phyloP scores from a whole-genome alignment of 805 yeast genomes.

The Jamesozyma hellenica region DNA sequence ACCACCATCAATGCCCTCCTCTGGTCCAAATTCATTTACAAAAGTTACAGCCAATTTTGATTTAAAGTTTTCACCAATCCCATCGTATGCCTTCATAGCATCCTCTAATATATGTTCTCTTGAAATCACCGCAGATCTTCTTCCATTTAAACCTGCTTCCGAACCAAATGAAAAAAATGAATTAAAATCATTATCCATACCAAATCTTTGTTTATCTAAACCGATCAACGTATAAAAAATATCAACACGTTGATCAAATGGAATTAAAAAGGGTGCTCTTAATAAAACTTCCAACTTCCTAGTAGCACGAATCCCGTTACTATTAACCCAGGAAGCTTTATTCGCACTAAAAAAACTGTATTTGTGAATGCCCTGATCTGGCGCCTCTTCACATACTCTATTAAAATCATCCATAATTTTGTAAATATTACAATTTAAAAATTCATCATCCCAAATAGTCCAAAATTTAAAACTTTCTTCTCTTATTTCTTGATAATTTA shows the following conservation, averaged over 20 bases:
- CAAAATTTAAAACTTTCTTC: constrained; percentile 1
- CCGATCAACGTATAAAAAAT: constrained; percentile 57
- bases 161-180: not conserved
- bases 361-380: not conserved
- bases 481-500: not conserved
- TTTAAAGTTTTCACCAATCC: constrained; percentile 48
- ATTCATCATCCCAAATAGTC: constrained; percentile 15
- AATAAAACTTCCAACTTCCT: constrained; percentile 43
- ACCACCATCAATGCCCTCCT: constrained; percentile 95
- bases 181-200: constrained; percentile 6
- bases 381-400: not conserved
- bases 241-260: constrained; percentile 64
- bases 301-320: constrained; percentile 13
- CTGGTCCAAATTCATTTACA: constrained; percentile 55
- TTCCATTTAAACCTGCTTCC: not conserved
- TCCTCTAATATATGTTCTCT: constrained; percentile 67
- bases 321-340: constrained; percentile 1
- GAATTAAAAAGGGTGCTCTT: constrained; percentile 68
- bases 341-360: not conserved
- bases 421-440: constrained; percentile 13
- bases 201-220: constrained; percentile 35
- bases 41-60: constrained; percentile 54
- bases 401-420: constrained; percentile 6
- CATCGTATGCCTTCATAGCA: constrained; percentile 52
- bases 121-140: constrained; percentile 43